These are phyloP conservation scores for Lachancea nothofagi DNA, from an alignment of 805 yeast species.

Conservation along the genomic window DNA sequence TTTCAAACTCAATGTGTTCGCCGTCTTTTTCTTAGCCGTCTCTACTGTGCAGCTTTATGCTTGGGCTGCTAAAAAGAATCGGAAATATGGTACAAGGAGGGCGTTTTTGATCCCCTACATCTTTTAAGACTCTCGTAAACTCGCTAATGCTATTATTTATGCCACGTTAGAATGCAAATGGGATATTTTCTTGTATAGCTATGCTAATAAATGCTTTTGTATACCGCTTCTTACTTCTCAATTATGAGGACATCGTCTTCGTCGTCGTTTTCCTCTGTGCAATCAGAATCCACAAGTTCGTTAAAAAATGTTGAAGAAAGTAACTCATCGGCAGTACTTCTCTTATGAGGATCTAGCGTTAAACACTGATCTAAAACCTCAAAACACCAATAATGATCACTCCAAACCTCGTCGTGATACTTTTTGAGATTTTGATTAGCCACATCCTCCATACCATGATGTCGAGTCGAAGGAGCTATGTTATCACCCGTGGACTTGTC, in stretches of 20 bases:
- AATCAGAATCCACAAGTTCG: conserved; percentile 32
- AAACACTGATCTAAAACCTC: conserved; percentile 54
- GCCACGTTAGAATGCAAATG: conserved; percentile 3
- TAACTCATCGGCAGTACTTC: conserved; percentile 55
- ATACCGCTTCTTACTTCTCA: conserved; percentile 1
- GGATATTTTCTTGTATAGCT: conserved; percentile 3
- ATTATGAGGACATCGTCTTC: conserved; percentile 22
- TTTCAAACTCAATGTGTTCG: conserved; percentile 66
- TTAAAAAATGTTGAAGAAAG: conserved; percentile 55
- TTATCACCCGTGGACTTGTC: conserved; percentile 31
- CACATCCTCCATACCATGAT: conserved; percentile 9
- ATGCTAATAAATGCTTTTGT: conserved; percentile 5
- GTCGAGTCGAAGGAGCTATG: conserved; percentile 20
- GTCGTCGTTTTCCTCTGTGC: conserved; percentile 18
- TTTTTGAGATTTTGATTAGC: conserved; percentile 22
- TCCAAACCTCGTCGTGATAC: conserved; percentile 33
- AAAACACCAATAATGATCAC: conserved; percentile 40
- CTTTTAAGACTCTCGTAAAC: conserved; percentile 34
- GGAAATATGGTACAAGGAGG: conserved; percentile 70
- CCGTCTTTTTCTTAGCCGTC: conserved; percentile 63
- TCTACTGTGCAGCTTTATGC: conserved; percentile 78
- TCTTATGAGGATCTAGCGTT: conserved; percentile 49
- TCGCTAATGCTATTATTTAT: background rate
- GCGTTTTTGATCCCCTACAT: conserved; percentile 76
- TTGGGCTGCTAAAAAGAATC: conserved; percentile 90